Base-by-base conservation (phyloP, 192 early-diverging fungal species). In the Dissophora globulifera region DNA sequence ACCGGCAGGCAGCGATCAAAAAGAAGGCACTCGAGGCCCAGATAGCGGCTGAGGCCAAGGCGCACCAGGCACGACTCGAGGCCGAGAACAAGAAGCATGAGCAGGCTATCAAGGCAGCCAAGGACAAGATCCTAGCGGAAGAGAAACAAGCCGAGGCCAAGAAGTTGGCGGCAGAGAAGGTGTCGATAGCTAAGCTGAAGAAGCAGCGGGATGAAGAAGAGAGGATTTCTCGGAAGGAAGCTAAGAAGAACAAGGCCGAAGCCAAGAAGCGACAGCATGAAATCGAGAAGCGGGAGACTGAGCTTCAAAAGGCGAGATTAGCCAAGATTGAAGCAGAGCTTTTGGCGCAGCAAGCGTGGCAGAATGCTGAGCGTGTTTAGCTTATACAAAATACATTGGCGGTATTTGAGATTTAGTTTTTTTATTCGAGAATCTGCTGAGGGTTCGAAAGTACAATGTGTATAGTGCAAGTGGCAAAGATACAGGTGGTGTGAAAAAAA, bases 51-150 rank as follows among this genome's bases (percentile, higher is more conserved):
- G 67, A 69, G 41, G 12, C 47, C 41, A 56, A 56, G 30, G 64
- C 52, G 3, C 64, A 67, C 16, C 19, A 43, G 33, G n/a, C 56
- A 46, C 0, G 7, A 58, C 30, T 31, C 32, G 20, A 38, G 6
- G 58, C 58, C 19, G 68, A 70, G 58, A 55, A 55, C 41, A 54
- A 70, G 58, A 70, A 69, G 29, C 58, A 69, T 20, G 50, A 52
- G 15, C 50, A 38, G 0, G 42, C 50, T 16, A 29, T 69, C 40
- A 69, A 60, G 31, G 13, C 11, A 1, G 50, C 67, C 0, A 40
- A 69, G 58, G 50, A 47, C 6, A 69, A 60, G 50, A 69, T 69
- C 10, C 9, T 23, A 5, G 47, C 54, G 0, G 67, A 69, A 42
- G 57, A 69, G 27, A 50, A 59, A 41, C 57, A 17, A 22, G 65